A percentile compares a stretch with the other conserved stretches of the same genome.
phyloP scores from a whole-genome alignment of 2,329 filamentous ascomycete genomes.

The Ceratocystis ficicola region DNA sequence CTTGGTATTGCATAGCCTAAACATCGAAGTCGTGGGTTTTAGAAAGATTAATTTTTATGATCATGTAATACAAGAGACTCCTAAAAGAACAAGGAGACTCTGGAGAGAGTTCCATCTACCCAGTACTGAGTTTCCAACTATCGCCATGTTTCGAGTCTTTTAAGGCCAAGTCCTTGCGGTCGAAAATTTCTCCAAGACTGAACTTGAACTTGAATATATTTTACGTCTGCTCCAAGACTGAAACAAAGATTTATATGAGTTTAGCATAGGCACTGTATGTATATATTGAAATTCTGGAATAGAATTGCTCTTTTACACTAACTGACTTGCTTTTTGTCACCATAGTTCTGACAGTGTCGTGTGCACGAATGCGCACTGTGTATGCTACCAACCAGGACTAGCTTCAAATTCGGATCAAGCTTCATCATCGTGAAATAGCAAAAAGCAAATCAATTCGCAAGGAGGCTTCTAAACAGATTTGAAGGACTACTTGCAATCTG shows the following conservation, averaged over 20 bases:
- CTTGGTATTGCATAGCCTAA: neutral
- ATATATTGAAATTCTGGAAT: neutral
- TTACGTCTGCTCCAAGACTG: no score
- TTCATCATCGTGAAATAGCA: neutral
- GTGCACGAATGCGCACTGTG: neutral
- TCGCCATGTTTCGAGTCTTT: neutral
- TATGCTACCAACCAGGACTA: neutral
- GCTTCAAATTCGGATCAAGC: neutral
- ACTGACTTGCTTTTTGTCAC: neutral
- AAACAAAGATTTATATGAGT: neutral
- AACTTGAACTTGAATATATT: no score
- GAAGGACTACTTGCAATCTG: neutral
- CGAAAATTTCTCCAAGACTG: no score
- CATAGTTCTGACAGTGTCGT: neutral
- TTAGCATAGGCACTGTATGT: neutral
- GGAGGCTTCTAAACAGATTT: neutral
- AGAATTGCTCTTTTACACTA: neutral
- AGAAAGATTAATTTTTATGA: neutral
- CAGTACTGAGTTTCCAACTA: neutral
- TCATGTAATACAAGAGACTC: neutral
- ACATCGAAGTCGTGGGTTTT: neutral
- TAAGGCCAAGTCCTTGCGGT: no score
- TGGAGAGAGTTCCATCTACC: neutral
- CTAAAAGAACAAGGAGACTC: neutral
- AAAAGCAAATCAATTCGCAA: neutral